Conservation (phyloP, 1,284 basidiomycete species). For the Ganoderma lingzhi region DNA sequence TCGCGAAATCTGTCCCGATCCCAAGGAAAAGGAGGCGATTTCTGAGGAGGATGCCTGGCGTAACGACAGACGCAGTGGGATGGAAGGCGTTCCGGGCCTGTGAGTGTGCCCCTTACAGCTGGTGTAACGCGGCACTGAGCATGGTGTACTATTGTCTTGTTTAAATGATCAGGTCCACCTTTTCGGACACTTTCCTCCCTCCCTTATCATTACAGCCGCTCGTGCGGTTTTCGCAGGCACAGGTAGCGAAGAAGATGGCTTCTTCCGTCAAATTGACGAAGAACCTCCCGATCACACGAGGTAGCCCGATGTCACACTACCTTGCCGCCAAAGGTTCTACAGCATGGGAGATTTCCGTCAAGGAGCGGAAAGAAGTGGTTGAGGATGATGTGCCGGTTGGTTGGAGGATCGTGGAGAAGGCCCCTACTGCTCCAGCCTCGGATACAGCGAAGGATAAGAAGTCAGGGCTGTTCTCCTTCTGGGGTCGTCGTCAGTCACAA, state of each 20-base stretch:
- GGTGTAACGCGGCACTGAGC: conserved; percentile 4
- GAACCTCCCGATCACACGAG: conserved; percentile 57
- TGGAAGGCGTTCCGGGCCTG: conserved; percentile 61
- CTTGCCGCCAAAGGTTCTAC: conserved; percentile 72
- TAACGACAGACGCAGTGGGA: conserved; percentile 48
- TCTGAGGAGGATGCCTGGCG: conserved; percentile 37
- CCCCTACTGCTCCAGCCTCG: conserved; percentile 36
- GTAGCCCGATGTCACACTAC: conserved; percentile 71
- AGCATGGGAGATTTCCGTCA: conserved; percentile 76
- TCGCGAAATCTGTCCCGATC: conserved; percentile 57
- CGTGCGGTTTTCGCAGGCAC: conserved; percentile 60
- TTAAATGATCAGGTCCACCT: conserved; percentile 32
- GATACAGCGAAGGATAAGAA: conserved; percentile 56
- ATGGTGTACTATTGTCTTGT: conserved; percentile 2
- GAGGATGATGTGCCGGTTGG: conserved; percentile 67
- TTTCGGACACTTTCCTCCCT: conserved; percentile 40
- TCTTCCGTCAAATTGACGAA: conserved; percentile 69
- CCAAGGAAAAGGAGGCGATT: conserved; percentile 26
- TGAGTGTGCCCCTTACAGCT: conserved; percentile 49
- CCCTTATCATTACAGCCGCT: conserved; percentile 42
- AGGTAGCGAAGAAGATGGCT: conserved; percentile 61
- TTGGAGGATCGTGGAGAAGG: conserved; percentile 68
- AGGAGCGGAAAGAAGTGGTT: conserved; percentile 55
- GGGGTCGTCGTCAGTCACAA: conserved; percentile 54
- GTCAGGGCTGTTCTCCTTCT: conserved; percentile 69